A percentile compares a stretch with the other conserved stretches of the same genome.
phyloP scores from a whole-genome alignment of 345 rosid genomes.

The Pugionium cornutum region DNA sequence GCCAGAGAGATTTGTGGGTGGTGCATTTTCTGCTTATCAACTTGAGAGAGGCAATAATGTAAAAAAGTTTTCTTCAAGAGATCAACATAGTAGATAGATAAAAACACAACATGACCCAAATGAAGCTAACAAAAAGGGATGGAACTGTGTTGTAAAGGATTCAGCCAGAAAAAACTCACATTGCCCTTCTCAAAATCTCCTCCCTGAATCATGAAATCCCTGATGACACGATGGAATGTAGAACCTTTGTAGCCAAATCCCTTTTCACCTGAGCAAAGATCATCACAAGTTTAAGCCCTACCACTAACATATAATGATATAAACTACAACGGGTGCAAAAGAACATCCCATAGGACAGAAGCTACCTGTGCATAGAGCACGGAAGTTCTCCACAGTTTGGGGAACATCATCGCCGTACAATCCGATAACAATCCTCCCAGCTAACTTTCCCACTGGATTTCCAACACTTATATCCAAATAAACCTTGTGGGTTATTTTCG shows the following conservation, averaged over 20 bases:
- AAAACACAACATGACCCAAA: slow-evolving; percentile 8
- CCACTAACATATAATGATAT: not conserved
- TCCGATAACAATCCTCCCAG: slow-evolving; percentile 88
- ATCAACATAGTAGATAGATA: not conserved
- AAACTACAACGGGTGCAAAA: not conserved
- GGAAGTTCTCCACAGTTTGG: slow-evolving; percentile 90
- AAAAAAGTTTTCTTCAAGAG: not conserved
- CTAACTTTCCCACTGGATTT: slow-evolving; percentile 84
- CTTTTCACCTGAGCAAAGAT: slow-evolving; percentile 70
- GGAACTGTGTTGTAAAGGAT: not conserved
- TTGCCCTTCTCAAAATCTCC: slow-evolving; percentile 98
- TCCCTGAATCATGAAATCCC: slow-evolving; percentile 98
- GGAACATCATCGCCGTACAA: slow-evolving; percentile 95
- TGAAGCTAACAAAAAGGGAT: not conserved
- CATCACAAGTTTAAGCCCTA: slow-evolving; percentile 11
- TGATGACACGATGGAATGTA: slow-evolving; percentile 84
- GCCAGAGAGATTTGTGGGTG: not conserved
- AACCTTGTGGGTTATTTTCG: slow-evolving; percentile 87
- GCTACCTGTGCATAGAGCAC: slow-evolving; percentile 91
- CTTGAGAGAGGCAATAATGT: not conserved
- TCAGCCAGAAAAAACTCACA: slow-evolving; percentile 47
- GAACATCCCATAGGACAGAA: not conserved
- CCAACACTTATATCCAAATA: slow-evolving; percentile 93
- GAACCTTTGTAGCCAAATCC: slow-evolving; percentile 94
- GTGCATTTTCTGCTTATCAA: slow-evolving; percentile 1